A percentile compares a stretch with the other conserved stretches of the same genome.
phyloP scores from a whole-genome alignment of 495 filamentous ascomycete genomes.

The Penicillium angulare region DNA sequence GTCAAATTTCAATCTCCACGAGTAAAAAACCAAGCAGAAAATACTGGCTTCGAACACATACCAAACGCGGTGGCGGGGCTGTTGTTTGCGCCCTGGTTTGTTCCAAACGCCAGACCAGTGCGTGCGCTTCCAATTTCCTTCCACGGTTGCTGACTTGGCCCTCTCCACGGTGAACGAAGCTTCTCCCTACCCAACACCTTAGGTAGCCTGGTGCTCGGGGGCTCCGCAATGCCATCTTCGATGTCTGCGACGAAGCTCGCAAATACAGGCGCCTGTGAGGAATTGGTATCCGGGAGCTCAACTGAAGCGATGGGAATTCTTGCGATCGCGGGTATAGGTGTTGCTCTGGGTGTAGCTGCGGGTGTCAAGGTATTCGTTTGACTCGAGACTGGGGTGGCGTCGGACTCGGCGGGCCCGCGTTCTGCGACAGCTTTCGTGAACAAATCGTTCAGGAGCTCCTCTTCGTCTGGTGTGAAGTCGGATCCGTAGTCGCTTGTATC shows the following conservation, averaged over 20 bases:
- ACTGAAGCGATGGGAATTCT: constrained; percentile 1
- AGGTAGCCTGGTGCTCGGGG: constrained; percentile 34
- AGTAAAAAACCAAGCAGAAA: not conserved
- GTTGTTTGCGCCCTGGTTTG: constrained; percentile 33
- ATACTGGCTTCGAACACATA: too few relatives aligned
- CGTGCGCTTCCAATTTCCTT: constrained; percentile 4
- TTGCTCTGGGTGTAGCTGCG: constrained; percentile 4
- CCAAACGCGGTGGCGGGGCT: constrained; percentile 31
- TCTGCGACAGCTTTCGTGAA: constrained; percentile 35
- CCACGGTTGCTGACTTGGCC: constrained; percentile 15
- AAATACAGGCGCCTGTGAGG: constrained; percentile 9
- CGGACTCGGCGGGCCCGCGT: constrained; percentile 21
- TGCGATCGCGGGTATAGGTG: constrained; percentile 6
- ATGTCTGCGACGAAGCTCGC: constrained; percentile 28
- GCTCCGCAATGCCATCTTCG: constrained; percentile 35
- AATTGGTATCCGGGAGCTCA: constrained; percentile 5
- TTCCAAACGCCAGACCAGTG: constrained; percentile 6
- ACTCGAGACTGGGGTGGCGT: constrained; percentile 15
- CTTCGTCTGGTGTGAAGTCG: constrained; percentile 65
- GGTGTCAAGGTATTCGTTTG: constrained; percentile 8
- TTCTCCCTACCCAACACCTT: constrained; percentile 43
- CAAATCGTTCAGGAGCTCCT: constrained; percentile 47
- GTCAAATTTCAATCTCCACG: not conserved
- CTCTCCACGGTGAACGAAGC: constrained; percentile 34
- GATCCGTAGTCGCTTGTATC: constrained; percentile 63